These are phyloP conservation scores for Syzygium syzygioides DNA, from an alignment of 441 rosid species.

Conservation along the genomic window DNA sequence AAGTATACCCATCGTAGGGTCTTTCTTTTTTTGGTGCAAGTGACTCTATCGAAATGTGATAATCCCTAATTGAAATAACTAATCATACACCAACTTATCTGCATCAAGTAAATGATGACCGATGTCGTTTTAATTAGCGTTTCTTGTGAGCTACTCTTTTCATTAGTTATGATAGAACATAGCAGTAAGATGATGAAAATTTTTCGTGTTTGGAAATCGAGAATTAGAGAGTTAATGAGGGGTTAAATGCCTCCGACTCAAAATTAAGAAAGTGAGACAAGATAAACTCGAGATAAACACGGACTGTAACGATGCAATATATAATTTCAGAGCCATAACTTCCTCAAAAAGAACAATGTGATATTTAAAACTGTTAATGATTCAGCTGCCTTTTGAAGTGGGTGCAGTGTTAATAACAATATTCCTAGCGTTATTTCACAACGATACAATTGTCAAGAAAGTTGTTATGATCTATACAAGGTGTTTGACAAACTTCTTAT, in stretches of 20 bases:
- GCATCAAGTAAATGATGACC: background rate
- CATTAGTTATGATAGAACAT: background rate
- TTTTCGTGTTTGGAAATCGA: background rate
- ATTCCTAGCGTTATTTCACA: fast-evolving
- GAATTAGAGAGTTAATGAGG: background rate
- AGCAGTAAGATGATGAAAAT: fast-evolving
- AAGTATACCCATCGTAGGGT: fast-evolving
- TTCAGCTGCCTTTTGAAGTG: background rate
- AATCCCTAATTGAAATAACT: background rate
- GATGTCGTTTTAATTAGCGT: background rate
- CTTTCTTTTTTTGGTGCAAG: fast-evolving
- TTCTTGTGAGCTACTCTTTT: background rate
- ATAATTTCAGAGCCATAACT: background rate
- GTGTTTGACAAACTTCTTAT: background rate
- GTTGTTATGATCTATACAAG: background rate
- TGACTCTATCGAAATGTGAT: background rate
- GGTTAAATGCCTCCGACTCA: background rate
- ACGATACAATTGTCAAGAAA: background rate
- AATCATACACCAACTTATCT: background rate
- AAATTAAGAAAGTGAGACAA: fast-evolving
- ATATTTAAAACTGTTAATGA: background rate
- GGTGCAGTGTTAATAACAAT: background rate
- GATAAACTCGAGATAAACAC: fast-evolving
- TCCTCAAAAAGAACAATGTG: fast-evolving
- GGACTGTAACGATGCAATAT: background rate